Evolutionary conservation across 768 basidiomycete species (phyloP).

Genomic region (Suillus clintonianus): DNA sequence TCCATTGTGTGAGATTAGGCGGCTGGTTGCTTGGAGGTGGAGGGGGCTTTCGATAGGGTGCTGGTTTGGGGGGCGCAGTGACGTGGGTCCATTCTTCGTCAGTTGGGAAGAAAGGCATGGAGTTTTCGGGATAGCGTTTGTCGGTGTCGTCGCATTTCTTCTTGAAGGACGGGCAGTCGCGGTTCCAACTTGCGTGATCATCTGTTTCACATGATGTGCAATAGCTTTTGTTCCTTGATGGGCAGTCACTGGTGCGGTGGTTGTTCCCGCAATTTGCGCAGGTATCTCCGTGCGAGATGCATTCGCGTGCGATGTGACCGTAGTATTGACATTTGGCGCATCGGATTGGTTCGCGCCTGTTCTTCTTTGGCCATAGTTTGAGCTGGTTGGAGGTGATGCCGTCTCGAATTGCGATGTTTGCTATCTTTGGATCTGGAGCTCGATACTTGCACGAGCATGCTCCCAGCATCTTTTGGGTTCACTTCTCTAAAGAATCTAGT

Average conservation of each 20-base stretch:
- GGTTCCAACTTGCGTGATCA: slow-evolving; percentile 7
- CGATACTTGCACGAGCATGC: no score
- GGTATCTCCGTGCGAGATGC: background rate
- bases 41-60: background rate
- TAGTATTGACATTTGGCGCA: slow-evolving; percentile 8
- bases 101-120: slow-evolving; percentile 14
- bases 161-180: slow-evolving; percentile 12
- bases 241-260: background rate
- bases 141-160: background rate
- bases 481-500: no score
- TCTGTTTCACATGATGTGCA: background rate
- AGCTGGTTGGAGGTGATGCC: slow-evolving; percentile 19
- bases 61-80: background rate
- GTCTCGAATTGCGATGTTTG: slow-evolving; percentile 23
- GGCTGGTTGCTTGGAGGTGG: background rate
- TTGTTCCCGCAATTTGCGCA: slow-evolving; percentile 5
- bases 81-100: slow-evolving; percentile 13
- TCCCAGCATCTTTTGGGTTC: no score
- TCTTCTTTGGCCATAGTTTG: slow-evolving; percentile 12
- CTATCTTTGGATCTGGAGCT: no score
- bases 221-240: background rate
- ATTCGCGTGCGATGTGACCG: slow-evolving; percentile 7
- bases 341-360: background rate
- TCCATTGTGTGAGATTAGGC: background rate
- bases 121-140: slow-evolving; percentile 12